phyloP scores from a whole-genome alignment of 2,329 filamentous ascomycete species.

The Aspergillus viridinutans region DNA sequence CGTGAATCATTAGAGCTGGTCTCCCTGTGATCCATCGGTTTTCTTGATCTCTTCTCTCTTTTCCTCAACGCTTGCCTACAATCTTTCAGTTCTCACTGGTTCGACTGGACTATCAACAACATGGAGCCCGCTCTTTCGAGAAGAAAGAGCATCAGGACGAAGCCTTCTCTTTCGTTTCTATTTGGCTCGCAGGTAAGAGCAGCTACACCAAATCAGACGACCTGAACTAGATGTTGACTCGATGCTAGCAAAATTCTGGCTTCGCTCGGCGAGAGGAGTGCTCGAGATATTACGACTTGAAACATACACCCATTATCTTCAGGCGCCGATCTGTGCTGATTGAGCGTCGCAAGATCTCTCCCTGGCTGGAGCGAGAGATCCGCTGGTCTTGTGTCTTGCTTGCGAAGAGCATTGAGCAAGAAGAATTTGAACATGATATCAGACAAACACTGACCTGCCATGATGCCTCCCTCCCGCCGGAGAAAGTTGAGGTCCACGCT shows the following conservation, averaged over 20 bases:
- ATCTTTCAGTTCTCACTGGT: not conserved
- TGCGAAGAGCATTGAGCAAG: slow-evolving; percentile 26
- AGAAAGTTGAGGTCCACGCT: not conserved
- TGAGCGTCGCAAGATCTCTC: slow-evolving; percentile 29
- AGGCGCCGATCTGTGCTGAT: slow-evolving; percentile 30
- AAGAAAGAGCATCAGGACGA: slow-evolving; percentile 7
- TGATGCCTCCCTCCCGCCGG: not conserved
- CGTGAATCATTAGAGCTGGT: not conserved
- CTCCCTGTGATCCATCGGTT: not conserved
- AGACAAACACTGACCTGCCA: not conserved
- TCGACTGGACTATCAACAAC: slow-evolving; percentile 2
- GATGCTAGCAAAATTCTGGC: not conserved
- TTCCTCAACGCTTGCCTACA: not conserved
- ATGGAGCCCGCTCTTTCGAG: slow-evolving; percentile 13
- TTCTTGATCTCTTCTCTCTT: not conserved
- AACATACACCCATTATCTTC: slow-evolving; percentile 30
- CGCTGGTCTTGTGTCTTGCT: slow-evolving; percentile 33
- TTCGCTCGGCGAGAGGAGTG: slow-evolving; percentile 3
- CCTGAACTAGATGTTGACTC: not conserved
- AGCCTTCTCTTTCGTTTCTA: slow-evolving; percentile 12
- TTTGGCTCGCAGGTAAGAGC: slow-evolving; percentile 14
- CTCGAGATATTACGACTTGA: slow-evolving; percentile 30
- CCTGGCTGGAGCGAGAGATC: slow-evolving; percentile 32
- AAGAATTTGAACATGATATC: slow-evolving; percentile 4
- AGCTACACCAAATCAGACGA: not conserved